These are phyloP conservation scores for Colletotrichum sp. DNA, from an alignment of 2,329 filamentous ascomycete genomes.

Conservation along the genomic window DNA sequence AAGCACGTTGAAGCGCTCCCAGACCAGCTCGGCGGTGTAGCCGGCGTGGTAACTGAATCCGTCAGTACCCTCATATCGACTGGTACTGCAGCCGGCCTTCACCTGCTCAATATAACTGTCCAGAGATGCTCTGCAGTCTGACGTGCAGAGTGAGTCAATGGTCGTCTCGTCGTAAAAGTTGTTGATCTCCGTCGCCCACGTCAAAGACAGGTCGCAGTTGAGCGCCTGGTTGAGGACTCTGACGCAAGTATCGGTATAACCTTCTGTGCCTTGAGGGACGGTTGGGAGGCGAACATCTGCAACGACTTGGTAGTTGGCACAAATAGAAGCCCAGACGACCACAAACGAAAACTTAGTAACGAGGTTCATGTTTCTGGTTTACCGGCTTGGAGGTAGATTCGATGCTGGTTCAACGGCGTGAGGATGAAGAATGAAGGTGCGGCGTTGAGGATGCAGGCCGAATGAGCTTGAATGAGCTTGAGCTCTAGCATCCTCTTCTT, in stretches of 20 bases:
- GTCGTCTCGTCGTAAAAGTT: neutral
- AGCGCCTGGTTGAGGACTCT: neutral
- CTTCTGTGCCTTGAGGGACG: accelerated
- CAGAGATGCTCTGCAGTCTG: neutral
- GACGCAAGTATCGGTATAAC: neutral
- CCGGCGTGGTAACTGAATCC: neutral
- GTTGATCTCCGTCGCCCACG: neutral
- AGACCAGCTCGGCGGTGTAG: too few relatives aligned
- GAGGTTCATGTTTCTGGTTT: too few relatives aligned
- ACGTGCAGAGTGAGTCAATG: neutral
- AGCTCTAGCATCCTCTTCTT: too few relatives aligned
- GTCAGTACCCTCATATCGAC: too few relatives aligned
- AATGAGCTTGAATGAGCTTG: too few relatives aligned
- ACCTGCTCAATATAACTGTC: neutral
- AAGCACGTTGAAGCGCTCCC: too few relatives aligned
- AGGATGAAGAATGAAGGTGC: too few relatives aligned
- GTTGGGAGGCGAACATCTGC: neutral
- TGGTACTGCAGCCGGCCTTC: neutral
- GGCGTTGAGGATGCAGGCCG: too few relatives aligned
- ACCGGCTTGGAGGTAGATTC: too few relatives aligned
- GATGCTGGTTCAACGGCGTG: too few relatives aligned
- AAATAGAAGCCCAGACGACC: too few relatives aligned
- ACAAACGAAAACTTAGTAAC: too few relatives aligned
- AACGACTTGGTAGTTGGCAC: neutral
- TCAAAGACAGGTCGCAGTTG: neutral